Evolutionary conservation across 495 filamentous ascomycete species (phyloP).

Genomic region (Hyaloscypha variabilis): DNA sequence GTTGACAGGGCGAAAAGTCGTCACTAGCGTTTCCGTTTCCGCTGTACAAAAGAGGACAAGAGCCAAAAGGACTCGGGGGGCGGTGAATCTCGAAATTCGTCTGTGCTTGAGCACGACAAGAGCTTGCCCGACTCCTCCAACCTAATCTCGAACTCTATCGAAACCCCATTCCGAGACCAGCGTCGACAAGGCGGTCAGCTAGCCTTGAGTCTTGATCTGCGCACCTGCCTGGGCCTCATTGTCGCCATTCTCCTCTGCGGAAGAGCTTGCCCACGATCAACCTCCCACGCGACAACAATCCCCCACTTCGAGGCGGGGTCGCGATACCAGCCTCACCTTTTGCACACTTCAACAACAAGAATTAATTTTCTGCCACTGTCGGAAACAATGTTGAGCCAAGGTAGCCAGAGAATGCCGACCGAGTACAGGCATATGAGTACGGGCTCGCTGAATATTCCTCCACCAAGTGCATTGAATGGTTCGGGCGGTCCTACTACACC

Average conservation of each 20-base stretch:
- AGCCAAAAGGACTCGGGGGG: constrained; percentile 19
- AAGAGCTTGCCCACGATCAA: background rate
- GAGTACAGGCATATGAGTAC: constrained; percentile 56
- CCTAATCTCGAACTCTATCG: background rate
- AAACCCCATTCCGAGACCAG: background rate
- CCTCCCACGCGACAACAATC: constrained; percentile 18
- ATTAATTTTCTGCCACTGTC: background rate
- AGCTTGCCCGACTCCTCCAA: background rate
- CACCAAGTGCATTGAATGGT: constrained; percentile 31
- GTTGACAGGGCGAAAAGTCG: constrained; percentile 13
- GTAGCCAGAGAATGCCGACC: constrained; percentile 26
- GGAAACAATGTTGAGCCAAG: constrained; percentile 19
- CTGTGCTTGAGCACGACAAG: background rate
- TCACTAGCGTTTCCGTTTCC: constrained; percentile 21
- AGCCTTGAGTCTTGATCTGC: background rate
- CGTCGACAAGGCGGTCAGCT: background rate
- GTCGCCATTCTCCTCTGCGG: background rate
- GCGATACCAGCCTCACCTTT: constrained; percentile 8
- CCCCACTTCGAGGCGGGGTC: constrained; percentile 29
- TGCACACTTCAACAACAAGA: background rate
- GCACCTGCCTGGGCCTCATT: background rate
- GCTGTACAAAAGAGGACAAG: too few relatives aligned
- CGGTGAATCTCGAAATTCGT: constrained; percentile 1
- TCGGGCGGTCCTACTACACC: constrained; percentile 27
- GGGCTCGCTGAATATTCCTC: constrained; percentile 54